Base-by-base conservation (phyloP, 305 asterid genomes). In the Petunia hybrid region DNA sequence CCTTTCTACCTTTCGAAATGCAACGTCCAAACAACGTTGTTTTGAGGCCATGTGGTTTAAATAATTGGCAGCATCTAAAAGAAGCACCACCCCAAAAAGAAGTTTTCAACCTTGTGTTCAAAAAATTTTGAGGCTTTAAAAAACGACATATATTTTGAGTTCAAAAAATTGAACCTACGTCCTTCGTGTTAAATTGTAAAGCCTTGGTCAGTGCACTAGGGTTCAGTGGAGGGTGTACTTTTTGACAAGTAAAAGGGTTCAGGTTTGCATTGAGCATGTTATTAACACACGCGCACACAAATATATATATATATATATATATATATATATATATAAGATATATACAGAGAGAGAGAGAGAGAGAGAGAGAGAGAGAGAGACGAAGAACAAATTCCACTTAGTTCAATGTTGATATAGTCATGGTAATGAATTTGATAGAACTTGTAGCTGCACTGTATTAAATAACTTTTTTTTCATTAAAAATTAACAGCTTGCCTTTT, bases 201-300 rank as follows among this genome's bases (percentile, higher is more conserved):
- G 4, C 40, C 66, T 61, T 61, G 22, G 40, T 31, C 40, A 3
- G 2, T 31, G 5, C 8, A 31, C 66, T 61, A 8, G 10, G 66
- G 13, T 31, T 61, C 66, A 39, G 8, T 4, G 22, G 22, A 16
- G 66, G 22, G 66, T 61, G 3, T 60, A 16, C 57, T 14, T 7
- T 60, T 60, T 22, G 66, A 60, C 7, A 60, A 39, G 66, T 60
- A 60, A 60, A 60, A 60, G 65, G 65, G 39, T 60, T 60, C 13
- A 4, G 8, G 56, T 12, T 53, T 53, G 59, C 13, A 9, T 53
- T 10, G 9, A 60, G 13, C 39, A 60, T 22, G 65, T 22, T 60
- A 22, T 22, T 22, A 22, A 22, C 31, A 22, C 31, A 22, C 31
- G 31, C 31, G 31, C 31, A 22, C 31, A 22, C n/a, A n/a, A n/a